phyloP scores from a whole-genome alignment of 495 filamentous ascomycete species.

The Neurospora sp. region DNA sequence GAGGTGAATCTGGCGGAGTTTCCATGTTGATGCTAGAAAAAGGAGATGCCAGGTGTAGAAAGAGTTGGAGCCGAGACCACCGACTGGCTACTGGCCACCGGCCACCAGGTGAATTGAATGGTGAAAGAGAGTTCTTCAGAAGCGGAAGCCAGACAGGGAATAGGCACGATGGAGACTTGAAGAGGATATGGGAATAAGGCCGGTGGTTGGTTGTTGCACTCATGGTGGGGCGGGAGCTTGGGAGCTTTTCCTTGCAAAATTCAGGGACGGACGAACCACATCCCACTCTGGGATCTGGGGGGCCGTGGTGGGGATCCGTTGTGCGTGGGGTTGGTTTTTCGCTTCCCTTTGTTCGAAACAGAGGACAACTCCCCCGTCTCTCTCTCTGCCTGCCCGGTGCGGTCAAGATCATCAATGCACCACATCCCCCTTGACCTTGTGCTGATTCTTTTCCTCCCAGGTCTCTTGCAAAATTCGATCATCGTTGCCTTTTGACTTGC shows the following conservation, averaged over 20 bases:
- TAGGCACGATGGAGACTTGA: not conserved
- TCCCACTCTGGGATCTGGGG: not conserved
- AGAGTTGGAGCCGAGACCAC: not conserved
- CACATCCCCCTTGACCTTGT: not conserved
- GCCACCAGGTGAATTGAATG: not conserved
- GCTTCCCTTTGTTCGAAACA: not conserved
- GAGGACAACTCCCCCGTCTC: not conserved
- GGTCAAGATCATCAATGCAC: not conserved
- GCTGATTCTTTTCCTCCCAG: not conserved
- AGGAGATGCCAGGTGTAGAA: not conserved
- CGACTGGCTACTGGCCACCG: too few species aligned
- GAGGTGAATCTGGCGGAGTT: not conserved
- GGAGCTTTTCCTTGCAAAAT: not conserved
- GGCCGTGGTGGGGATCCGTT: not conserved
- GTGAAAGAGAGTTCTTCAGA: not conserved
- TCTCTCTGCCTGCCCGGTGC: not conserved
- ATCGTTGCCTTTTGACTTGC: too few species aligned
- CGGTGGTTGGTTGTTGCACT: not conserved
- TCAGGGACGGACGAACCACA: not conserved
- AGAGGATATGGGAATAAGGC: not conserved
- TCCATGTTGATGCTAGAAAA: not conserved
- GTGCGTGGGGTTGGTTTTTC: not conserved
- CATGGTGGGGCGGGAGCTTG: not conserved
- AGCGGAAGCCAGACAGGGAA: not conserved
- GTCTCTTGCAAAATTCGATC: not conserved